These are phyloP conservation scores for Psilocybe subaeruginosa DNA, from an alignment of 768 basidiomycete genomes.

Conservation along the genomic window DNA sequence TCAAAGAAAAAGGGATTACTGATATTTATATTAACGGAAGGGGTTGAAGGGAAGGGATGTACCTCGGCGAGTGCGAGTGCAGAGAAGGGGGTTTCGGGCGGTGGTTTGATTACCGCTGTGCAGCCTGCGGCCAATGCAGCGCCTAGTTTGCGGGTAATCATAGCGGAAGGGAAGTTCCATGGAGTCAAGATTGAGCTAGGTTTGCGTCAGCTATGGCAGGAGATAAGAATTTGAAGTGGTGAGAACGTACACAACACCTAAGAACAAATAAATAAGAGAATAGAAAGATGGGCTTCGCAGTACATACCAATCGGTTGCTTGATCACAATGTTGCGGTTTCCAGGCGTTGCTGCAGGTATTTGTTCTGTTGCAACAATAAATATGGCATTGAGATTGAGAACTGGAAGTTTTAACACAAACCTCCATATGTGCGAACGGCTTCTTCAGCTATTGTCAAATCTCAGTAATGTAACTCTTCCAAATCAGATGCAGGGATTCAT, in stretches of 20 bases:
- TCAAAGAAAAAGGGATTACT: background rate
- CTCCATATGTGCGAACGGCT: conserved; percentile 90
- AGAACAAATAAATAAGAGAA: conserved; percentile 2
- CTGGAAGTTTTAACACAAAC: conserved; percentile 36
- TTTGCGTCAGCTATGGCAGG: conserved; percentile 1
- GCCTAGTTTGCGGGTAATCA: conserved; percentile 91
- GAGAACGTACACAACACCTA: conserved; percentile 43
- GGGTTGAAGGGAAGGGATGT: conserved; percentile 2
- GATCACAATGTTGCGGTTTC: conserved; percentile 82
- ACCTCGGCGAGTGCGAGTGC: conserved; percentile 92
- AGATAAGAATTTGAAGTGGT: background rate
- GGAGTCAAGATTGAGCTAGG: conserved; percentile 77
- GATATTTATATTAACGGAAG: background rate
- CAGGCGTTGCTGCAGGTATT: conserved; percentile 74
- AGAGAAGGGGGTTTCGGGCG: conserved; percentile 94
- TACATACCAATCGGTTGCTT: conserved; percentile 87
- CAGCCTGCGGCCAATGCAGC: conserved; percentile 96
- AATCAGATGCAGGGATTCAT: conserved; percentile 12
- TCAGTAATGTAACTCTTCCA: conserved; percentile 7
- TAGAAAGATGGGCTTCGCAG: background rate
- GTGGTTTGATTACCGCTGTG: conserved; percentile 92
- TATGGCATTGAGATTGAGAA: background rate
- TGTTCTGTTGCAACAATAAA: conserved; percentile 53
- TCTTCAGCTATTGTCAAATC: conserved; percentile 69
- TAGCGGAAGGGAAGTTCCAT: conserved; percentile 95